Base-by-base conservation (phyloP, 306 rosid genomes). In the Fragaria vesca region DNA sequence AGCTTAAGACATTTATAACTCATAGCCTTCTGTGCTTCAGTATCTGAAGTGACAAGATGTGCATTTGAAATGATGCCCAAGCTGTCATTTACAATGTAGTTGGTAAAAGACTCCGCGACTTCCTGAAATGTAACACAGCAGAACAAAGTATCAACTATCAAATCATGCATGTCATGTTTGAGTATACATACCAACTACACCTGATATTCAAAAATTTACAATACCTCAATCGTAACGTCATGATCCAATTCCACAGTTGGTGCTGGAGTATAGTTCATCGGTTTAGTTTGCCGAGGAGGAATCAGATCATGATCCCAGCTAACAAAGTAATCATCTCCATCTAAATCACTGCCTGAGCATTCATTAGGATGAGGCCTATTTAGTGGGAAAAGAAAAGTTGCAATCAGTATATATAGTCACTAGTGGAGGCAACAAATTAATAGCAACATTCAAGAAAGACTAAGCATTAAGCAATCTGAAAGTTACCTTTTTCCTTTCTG, bases 341-440 rank as follows among this genome's bases (percentile, higher is more conserved):
- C 90, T 62, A 87, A 74, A 18, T 81, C 82, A 20, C 88, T 78
- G 47, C 90, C 88, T 0, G 90, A 82, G 66, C 90, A 87, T 80
- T 87, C 90, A 43, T 84, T 72, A 0, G 90, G 86, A 47, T 87
- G 88, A 21, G 90, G 86, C 30, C 90, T 87, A 66, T 18, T 1
- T 17, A 55, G 48, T 38, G 8, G 40, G 18, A 24, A 60, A 2
- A 18, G 30, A 42, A 3, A 18, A 42, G 51, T 6, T 62, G 38
- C 2, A 15, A 0, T 78, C 21, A 21, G 48, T 61, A 20, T 20
- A 20, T 20, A 63, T 3, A 40, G 45, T 40, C 45, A 40, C 45
- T 17, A 74, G 17, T 57, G 32, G 32, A 18, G 50, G 18, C 24
- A 61, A n/a, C 36, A 76, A 77, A 26, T 5, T 38, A n/a, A 12